Conservation (phyloP, 2,329 filamentous ascomycete species). For the Cadophora sp. region DNA sequence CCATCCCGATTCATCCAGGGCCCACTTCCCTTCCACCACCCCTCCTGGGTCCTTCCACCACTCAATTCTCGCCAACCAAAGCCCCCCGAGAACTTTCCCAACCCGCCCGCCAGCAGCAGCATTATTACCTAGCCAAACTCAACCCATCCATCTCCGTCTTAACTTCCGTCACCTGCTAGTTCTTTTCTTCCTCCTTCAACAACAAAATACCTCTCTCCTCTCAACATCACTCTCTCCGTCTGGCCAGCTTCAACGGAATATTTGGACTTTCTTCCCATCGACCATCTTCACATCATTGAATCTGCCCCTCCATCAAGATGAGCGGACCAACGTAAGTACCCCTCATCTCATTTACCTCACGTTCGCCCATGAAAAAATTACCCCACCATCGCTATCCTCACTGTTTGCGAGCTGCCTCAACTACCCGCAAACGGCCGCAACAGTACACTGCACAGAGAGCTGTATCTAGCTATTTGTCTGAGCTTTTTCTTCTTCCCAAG, state of each 20-base stretch:
- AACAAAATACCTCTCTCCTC: constrained; percentile 7
- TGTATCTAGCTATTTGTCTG: constrained; percentile 8
- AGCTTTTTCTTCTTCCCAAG: constrained; percentile 4
- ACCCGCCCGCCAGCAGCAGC: too few relatives aligned
- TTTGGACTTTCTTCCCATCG: constrained; percentile 11
- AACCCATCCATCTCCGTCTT: constrained; percentile 5
- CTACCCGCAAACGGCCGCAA: not conserved
- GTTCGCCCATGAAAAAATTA: constrained; percentile 39
- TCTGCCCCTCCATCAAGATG: constrained; percentile 35
- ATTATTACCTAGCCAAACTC: not conserved
- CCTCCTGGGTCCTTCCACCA: not conserved
- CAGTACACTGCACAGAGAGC: not conserved
- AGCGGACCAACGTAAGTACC: constrained; percentile 64
- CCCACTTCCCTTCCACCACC: not conserved
- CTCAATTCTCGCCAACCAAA: constrained; percentile 1
- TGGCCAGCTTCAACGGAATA: constrained; percentile 20
- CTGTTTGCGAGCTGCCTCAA: constrained; percentile 22
- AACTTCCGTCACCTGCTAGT: constrained; percentile 17
- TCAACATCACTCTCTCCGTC: constrained; percentile 16
- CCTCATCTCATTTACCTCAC: constrained; percentile 38
- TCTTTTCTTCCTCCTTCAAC: constrained; percentile 18
- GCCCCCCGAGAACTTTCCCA: not conserved
- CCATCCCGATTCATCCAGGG: constrained; percentile 17
- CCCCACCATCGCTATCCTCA: constrained; percentile 42
- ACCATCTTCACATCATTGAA: constrained; percentile 20